Percentiles rank a stretch among this genome's conserved stretches.
Conservation (phyloP, 129 eudicot genomes). For the Flaveria bidentis region DNA sequence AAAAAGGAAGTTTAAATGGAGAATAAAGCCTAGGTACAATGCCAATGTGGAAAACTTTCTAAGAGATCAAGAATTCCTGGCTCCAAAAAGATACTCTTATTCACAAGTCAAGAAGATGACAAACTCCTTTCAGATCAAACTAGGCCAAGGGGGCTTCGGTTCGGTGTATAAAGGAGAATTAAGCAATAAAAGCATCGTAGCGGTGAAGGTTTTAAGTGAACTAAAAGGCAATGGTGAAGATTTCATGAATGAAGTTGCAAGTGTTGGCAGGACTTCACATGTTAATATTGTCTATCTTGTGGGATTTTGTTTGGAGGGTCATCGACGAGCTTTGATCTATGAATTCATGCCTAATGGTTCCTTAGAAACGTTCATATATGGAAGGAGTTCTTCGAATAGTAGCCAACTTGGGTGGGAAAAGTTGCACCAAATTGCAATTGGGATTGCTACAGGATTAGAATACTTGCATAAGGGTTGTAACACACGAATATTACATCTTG, state of each 20-base stretch:
- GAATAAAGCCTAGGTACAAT: background rate
- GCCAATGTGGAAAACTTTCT: background rate
- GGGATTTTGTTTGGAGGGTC: constrained; percentile 8
- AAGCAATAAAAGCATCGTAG: background rate
- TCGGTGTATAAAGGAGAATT: background rate
- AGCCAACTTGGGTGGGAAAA: constrained; percentile 5
- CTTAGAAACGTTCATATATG: background rate
- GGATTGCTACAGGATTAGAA: constrained; percentile 2
- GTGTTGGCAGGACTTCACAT: background rate
- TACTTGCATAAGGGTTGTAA: constrained; percentile 7
- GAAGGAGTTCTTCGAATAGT: background rate
- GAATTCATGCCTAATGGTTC: constrained; percentile 9
- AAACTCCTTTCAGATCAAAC: background rate
- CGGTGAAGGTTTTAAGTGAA: background rate
- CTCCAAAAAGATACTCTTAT: background rate
- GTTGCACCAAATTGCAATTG: background rate
- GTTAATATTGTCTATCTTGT: background rate
- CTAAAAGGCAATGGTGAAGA: background rate
- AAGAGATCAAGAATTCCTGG: background rate
- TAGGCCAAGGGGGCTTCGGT: background rate
- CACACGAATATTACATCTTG: background rate
- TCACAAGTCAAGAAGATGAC: constrained; percentile 9
- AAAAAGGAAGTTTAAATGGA: background rate
- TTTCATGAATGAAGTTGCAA: constrained; percentile 8
- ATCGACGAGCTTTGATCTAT: background rate